These are phyloP conservation scores for Fraxinus floribunda DNA, from an alignment of 305 asterid species.

Conservation along the genomic window DNA sequence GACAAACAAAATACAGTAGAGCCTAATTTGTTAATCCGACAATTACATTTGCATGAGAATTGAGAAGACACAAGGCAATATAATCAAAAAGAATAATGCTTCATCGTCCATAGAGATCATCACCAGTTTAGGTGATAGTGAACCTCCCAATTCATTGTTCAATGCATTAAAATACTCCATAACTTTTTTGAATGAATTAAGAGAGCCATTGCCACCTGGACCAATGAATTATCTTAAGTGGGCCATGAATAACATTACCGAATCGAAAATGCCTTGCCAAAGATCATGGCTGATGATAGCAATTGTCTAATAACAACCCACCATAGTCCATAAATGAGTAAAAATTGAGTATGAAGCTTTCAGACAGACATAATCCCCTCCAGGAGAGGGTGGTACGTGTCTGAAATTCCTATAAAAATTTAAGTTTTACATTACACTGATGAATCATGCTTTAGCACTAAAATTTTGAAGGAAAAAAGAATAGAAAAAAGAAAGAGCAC, in stretches of 20 bases:
- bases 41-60: too few relatives aligned
- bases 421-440: slow-evolving; percentile 24
- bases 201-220: not conserved
- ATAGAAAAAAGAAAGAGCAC: not conserved
- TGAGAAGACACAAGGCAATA: too few relatives aligned
- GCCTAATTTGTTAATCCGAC: too few relatives aligned
- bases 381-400: not conserved
- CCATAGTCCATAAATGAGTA: not conserved
- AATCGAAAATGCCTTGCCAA: not conserved
- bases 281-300: not conserved
- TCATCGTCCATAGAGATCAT: too few relatives aligned
- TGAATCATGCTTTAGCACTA: slow-evolving; percentile 13
- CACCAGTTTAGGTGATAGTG: too few relatives aligned
- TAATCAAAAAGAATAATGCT: too few relatives aligned
- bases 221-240: not conserved
- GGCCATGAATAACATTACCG: not conserved
- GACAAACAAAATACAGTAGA: too few relatives aligned
- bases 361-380: not conserved
- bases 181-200: not conserved
- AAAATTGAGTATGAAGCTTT: not conserved
- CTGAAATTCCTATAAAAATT: not conserved
- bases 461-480: not conserved
- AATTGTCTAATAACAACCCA: not conserved
- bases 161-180: not conserved
- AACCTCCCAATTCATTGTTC: not conserved